Conservation (phyloP, 257 asterid species). For the Anisodus acutangulus region DNA sequence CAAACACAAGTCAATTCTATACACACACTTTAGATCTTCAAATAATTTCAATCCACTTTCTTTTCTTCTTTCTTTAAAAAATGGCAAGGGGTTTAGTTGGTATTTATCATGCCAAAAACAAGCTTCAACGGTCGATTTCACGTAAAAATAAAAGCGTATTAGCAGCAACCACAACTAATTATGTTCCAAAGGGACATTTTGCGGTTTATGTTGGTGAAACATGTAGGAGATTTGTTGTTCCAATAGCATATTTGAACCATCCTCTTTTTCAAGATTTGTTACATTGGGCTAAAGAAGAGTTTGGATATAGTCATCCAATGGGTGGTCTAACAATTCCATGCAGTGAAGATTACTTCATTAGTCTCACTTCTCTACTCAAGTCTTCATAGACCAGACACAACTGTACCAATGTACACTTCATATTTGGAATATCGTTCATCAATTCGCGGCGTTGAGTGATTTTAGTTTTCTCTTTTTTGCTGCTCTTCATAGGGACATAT, state of each 20-base stretch:
- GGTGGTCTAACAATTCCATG: conserved; percentile 38
- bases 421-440: not conserved
- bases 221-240: conserved; percentile 29
- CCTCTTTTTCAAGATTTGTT: conserved; percentile 34
- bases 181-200: conserved; percentile 34
- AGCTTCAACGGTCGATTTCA: conserved; percentile 43
- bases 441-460: not conserved
- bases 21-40: not conserved
- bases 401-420: not conserved
- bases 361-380: conserved; percentile 29
- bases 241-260: conserved; percentile 29
- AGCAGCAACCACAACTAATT: not conserved
- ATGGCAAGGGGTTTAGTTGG: conserved; percentile 58
- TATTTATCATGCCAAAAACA: conserved; percentile 62
- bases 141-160: conserved; percentile 40
- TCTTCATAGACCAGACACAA: not conserved
- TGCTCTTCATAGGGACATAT: not conserved
- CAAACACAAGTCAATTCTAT: not conserved
- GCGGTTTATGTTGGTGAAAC: conserved; percentile 31
- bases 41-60: not conserved
- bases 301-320: conserved; percentile 34
- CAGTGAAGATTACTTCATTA: conserved; percentile 25
- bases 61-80: not conserved
- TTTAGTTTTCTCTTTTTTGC: not conserved
- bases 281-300: conserved; percentile 31